Evolutionary conservation across 257 asterid species (phyloP).

Genomic region (Echites panduratus): DNA sequence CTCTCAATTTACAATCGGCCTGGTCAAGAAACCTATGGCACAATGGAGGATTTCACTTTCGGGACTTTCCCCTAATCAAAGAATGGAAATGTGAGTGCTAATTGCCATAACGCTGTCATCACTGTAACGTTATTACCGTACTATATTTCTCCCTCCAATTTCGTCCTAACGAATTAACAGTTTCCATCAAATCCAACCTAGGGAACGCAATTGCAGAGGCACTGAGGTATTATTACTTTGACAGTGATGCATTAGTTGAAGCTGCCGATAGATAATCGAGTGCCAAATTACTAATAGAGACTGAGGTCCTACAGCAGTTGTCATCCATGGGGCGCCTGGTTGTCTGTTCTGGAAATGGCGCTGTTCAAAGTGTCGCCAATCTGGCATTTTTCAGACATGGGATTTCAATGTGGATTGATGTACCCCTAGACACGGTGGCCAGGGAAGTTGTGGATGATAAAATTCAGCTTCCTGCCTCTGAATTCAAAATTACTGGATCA

Average conservation of each 20-base stretch:
- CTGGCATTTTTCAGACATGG: conserved; percentile 86
- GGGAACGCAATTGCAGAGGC: conserved; percentile 77
- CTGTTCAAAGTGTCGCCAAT: conserved; percentile 68
- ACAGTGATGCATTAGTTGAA: conserved; percentile 78
- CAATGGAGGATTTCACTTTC: no score
- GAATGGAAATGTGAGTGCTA: conserved; percentile 63
- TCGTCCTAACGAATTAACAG: conserved; percentile 50
- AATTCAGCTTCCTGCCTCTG: conserved; percentile 55
- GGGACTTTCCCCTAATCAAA: no score
- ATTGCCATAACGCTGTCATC: background rate
- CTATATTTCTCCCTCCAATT: background rate
- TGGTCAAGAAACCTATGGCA: no score
- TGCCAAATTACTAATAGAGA: conserved; percentile 52
- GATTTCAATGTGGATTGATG: conserved; percentile 82
- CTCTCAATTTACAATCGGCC: no score
- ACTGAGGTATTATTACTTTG: conserved; percentile 72
- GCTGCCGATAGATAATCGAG: conserved; percentile 71
- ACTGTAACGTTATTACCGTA: background rate
- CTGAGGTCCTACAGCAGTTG: conserved; percentile 87
- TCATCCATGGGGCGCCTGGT: conserved; percentile 95
- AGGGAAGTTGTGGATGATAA: conserved; percentile 47
- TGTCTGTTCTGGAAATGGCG: conserved; percentile 92
- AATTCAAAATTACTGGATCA: conserved; percentile 38
- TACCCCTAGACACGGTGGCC: conserved; percentile 75
- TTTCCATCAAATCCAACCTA: conserved; percentile 57